phyloP scores from a whole-genome alignment of 805 yeast genomes.

The Tetrapisispora pingtungensis region DNA sequence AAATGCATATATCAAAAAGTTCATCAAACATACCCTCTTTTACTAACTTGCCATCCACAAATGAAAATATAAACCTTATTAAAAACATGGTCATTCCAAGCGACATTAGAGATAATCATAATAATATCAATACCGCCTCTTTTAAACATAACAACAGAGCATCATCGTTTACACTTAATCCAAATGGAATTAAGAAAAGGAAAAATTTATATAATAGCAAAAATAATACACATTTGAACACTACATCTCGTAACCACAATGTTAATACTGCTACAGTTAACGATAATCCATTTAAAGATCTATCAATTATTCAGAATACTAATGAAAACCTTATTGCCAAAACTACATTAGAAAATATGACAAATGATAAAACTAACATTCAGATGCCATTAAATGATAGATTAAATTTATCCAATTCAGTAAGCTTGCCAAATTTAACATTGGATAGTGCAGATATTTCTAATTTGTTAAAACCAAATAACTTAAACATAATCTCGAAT shows the following conservation, averaged over 20 bases:
- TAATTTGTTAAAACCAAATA: slow-evolving; percentile 2
- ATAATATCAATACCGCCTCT: neutral
- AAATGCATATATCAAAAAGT: neutral
- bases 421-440: slow-evolving; percentile 16
- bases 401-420: slow-evolving; percentile 2
- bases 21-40: neutral
- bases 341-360: neutral
- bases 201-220: slow-evolving; percentile 1
- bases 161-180: slow-evolving; percentile 22
- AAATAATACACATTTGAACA: neutral
- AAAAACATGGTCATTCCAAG: neutral
- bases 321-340: neutral
- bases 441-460: slow-evolving; percentile 15
- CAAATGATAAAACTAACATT: neutral
- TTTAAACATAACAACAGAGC: neutral
- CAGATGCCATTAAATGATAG: neutral
- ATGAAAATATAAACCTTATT: neutral
- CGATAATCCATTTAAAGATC: neutral
- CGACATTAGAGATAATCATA: neutral
- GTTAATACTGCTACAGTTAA: neutral
- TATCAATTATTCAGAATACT: neutral
- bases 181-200: slow-evolving; percentile 26
- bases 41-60: neutral
- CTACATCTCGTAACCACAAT: neutral
- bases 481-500: neutral